phyloP scores from a whole-genome alignment of 2,329 filamentous ascomycete species.

The Blumeria hordei region DNA sequence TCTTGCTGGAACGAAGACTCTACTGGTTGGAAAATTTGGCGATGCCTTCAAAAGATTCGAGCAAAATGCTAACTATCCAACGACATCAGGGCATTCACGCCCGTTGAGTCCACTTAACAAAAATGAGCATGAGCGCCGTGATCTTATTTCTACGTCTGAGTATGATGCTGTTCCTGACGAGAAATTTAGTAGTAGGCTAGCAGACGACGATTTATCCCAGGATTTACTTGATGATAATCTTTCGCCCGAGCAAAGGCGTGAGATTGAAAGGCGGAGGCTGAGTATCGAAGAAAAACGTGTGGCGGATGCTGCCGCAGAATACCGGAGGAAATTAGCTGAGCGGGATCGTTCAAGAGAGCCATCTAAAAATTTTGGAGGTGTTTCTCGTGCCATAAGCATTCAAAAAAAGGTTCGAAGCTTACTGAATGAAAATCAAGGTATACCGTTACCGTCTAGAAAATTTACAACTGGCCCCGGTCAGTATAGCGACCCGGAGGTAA shows the following conservation, averaged over 20 bases:
- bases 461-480: conserved; percentile 81
- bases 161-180: conserved; percentile 48
- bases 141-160: conserved; percentile 43
- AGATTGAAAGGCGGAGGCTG: conserved; percentile 60
- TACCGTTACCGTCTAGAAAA: conserved; percentile 26
- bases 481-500: conserved; percentile 35
- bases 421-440: conserved; percentile 50
- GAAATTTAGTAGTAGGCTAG: conserved; percentile 15
- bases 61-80: conserved; percentile 12
- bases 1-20: conserved; percentile 50
- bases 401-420: conserved; percentile 77
- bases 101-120: conserved; percentile 19
- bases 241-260: conserved; percentile 69
- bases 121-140: conserved; percentile 20
- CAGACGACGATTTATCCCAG: not conserved
- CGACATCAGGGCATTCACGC: conserved; percentile 19
- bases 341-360: conserved; percentile 21
- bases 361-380: conserved; percentile 29
- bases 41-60: conserved; percentile 91
- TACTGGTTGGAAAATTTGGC: conserved; percentile 72
- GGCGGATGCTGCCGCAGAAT: conserved; percentile 69
- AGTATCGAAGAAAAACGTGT: conserved; percentile 79
- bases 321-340: conserved; percentile 48
- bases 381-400: conserved; percentile 55
- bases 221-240: conserved; percentile 40